Evolutionary conservation across 805 yeast species (phyloP), one percentile per base, ranked within the genome.

Genomic region (Komagataella ulmi): DNA sequence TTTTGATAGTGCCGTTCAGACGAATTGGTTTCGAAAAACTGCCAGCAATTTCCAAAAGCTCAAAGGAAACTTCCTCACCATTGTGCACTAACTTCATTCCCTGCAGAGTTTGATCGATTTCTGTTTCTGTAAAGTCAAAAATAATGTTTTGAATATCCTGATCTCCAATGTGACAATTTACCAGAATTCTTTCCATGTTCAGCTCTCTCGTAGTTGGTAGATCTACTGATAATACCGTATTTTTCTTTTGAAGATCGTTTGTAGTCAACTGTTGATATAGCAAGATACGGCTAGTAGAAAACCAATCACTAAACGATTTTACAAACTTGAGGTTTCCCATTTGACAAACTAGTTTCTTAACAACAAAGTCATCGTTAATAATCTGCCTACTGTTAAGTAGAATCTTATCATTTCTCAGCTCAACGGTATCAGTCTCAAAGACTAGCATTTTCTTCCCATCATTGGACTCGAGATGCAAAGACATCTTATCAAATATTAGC

Each of bases 91-190:
- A 8, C 5, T 30, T 30, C 14, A 30, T 30, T 8, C 40, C 40
- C 2, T 30, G n/a, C 2, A 30, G 8, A 10, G 14, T 14, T 30
- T 30, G 40, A 12, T 30, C 40, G 3, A 30, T 30, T 30, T 30
- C 40, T 30, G 40, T 30, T 10, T 30, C 40, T 10, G 12, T 14
- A 30, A 30, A 49, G 43, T 53, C 50, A 53, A 46, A 17, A 19
- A 23, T 10, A 50, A 49, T 19, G 50, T 68, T 60, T 1, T 66
- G 58, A 21, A 70, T 64, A 6, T 60, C 64, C 3, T 65, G 66
- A 1, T 57, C 54, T 1, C 71, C 72, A 52, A 60, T 65, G 50
- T 57, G 68, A 68, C 51, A 54, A 7, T 57, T 56, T 19, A 69
- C 55, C 19, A 61, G 52, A 45, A 67, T 54, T 18, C 58, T 57